These are phyloP conservation scores for Solidago caesia DNA, from an alignment of 129 eudicot genomes.

Conservation along the genomic window DNA sequence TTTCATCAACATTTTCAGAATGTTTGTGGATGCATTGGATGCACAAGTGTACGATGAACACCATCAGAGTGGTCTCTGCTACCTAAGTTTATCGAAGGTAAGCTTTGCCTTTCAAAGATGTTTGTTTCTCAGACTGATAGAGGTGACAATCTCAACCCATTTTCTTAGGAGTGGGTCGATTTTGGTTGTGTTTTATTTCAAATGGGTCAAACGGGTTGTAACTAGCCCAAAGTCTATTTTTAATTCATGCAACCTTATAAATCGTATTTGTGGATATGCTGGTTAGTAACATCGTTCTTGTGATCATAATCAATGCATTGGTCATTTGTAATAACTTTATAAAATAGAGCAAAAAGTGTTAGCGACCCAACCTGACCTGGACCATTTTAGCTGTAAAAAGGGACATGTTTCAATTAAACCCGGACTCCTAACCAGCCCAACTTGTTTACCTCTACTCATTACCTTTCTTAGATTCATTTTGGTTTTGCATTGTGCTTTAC, in stretches of 20 bases:
- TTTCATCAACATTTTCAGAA: conserved; percentile 47
- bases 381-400: neutral
- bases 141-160: neutral
- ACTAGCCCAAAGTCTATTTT: neutral
- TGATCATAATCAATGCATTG: too few species aligned
- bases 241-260: too few species aligned
- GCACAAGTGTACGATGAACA: conserved; percentile 66
- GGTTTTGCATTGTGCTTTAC: conserved; percentile 9
- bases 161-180: neutral
- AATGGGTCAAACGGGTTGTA: neutral
- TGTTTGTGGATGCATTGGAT: conserved; percentile 89
- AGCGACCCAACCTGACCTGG: neutral
- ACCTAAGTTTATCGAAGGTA: conserved; percentile 80
- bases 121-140: too few species aligned
- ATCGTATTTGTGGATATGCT: too few species aligned
- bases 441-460: too few species aligned
- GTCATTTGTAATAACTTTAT: too few species aligned
- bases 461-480: neutral
- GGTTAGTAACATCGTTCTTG: too few species aligned
- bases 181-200: neutral
- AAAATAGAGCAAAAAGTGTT: neutral
- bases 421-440: neutral
- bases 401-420: neutral
- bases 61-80: conserved; percentile 74
- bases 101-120: neutral